phyloP scores from a whole-genome alignment of 768 basidiomycete species.

The Amanita pallidorosea region DNA sequence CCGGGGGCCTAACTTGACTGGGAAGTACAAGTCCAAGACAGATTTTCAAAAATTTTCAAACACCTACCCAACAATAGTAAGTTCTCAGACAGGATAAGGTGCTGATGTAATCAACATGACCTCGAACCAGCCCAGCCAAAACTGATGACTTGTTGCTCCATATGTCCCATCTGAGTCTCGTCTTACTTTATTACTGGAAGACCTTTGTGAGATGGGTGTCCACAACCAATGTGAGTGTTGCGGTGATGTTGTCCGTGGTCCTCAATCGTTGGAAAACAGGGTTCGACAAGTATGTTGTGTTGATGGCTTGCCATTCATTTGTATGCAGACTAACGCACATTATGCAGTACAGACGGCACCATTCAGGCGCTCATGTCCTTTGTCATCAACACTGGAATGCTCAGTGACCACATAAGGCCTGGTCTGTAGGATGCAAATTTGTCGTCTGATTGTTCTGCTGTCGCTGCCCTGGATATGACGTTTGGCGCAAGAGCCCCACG shows the following conservation, averaged over 20 bases:
- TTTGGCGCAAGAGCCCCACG: too few species aligned
- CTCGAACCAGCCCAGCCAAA: too few species aligned
- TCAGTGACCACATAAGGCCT: constrained; percentile 28
- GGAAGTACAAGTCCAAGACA: too few species aligned
- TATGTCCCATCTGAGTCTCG: too few species aligned
- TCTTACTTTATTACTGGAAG: constrained; percentile 25
- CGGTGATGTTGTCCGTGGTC: constrained; percentile 38
- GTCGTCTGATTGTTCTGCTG: constrained; percentile 12
- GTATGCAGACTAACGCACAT: background rate
- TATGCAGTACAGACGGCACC: constrained; percentile 38
- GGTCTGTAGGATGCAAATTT: background rate
- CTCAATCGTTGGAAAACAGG: constrained; percentile 41
- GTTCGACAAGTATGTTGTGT: constrained; percentile 26
- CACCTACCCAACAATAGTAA: too few species aligned
- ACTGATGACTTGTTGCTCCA: too few species aligned
- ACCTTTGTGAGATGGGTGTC: constrained; percentile 22
- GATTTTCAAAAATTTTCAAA: too few species aligned
- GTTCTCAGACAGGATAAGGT: too few species aligned
- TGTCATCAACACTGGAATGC: constrained; percentile 43
- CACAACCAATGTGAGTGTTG: constrained; percentile 32
- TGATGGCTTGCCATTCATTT: background rate
- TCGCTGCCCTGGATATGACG: constrained; percentile 36
- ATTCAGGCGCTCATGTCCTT: constrained; percentile 38
- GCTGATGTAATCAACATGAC: too few species aligned
- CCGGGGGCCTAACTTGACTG: too few species aligned